phyloP scores from a whole-genome alignment of 148 eudicot genomes.

The Suaeda aralocaspica region DNA sequence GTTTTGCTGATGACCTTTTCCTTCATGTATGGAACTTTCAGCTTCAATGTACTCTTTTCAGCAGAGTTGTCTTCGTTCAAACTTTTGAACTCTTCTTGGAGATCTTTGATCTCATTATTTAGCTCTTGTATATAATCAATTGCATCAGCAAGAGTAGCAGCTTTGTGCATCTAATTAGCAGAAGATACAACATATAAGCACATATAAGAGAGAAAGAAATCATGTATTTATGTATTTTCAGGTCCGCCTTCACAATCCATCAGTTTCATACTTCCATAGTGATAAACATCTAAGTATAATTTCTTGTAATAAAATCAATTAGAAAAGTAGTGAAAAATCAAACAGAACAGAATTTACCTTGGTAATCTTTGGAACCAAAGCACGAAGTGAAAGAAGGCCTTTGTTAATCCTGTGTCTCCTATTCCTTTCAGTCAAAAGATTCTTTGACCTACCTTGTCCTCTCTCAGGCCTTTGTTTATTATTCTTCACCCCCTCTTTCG shows the following conservation, averaged over 20 bases:
- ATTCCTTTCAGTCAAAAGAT: slow-evolving; percentile 52
- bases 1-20: slow-evolving; percentile 6
- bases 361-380: slow-evolving; percentile 80
- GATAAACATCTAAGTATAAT: neutral
- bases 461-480: slow-evolving; percentile 20
- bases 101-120: slow-evolving; percentile 32
- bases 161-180: slow-evolving; percentile 54
- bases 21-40: slow-evolving; percentile 13
- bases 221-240: neutral
- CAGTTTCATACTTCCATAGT: too few relatives aligned
- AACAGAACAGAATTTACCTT: slow-evolving; percentile 42
- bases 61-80: slow-evolving; percentile 28
- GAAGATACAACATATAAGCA: neutral
- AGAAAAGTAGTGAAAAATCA: too few relatives aligned
- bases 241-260: neutral
- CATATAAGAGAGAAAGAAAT: neutral
- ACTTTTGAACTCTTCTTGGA: slow-evolving; percentile 44
- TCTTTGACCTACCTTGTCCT: slow-evolving; percentile 47
- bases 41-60: slow-evolving; percentile 7
- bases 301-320: too few relatives aligned
- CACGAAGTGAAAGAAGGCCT: slow-evolving; percentile 47
- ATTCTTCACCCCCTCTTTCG: slow-evolving; percentile 6
- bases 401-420: slow-evolving; percentile 51
- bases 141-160: slow-evolving; percentile 70
- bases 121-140: slow-evolving; percentile 65